A percentile compares a stretch with the other conserved stretches of the same genome.
These are phyloP conservation scores for Lavandula angustifolia DNA, from an alignment of 257 asterid species.

Conservation along the genomic window DNA sequence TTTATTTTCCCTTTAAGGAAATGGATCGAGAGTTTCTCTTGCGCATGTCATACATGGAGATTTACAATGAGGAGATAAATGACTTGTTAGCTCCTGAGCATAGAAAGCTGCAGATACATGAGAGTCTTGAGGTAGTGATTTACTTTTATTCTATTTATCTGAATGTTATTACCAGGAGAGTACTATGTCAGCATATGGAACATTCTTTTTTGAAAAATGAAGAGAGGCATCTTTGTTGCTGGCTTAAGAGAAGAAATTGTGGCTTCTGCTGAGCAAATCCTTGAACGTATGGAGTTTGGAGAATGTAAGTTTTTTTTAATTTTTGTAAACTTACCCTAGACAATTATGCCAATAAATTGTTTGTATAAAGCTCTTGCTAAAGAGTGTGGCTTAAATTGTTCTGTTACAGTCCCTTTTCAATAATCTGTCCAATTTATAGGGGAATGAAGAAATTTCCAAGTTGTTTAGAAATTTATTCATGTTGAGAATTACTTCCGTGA, in stretches of 20 bases:
- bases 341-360: not conserved
- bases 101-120: conserved; percentile 87
- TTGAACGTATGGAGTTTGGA: conserved; percentile 81
- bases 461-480: not conserved
- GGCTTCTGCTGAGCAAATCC: conserved; percentile 86
- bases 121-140: conserved; percentile 75
- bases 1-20: conserved; percentile 46
- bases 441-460: conserved; percentile 22
- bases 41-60: conserved; percentile 98
- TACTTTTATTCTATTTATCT: conserved; percentile 7
- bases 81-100: conserved; percentile 96
- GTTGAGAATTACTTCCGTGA: not conserved
- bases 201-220: conserved; percentile 30
- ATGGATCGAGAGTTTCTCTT: conserved; percentile 78
- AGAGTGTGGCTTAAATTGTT: conserved; percentile 7
- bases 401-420: not conserved
- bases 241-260: conserved; percentile 96
- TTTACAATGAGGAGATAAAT: conserved; percentile 94
- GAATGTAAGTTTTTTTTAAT: conserved; percentile 60
- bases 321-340: not conserved
- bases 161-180: conserved; percentile 2
- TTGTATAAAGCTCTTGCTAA: not conserved
- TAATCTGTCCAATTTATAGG: conserved; percentile 1
- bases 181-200: not conserved
- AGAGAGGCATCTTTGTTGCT: conserved; percentile 97